Percentiles rank a stretch among this genome's conserved stretches.
Evolutionary conservation across 768 basidiomycete species (phyloP).

Genomic region (Bullera alba): DNA sequence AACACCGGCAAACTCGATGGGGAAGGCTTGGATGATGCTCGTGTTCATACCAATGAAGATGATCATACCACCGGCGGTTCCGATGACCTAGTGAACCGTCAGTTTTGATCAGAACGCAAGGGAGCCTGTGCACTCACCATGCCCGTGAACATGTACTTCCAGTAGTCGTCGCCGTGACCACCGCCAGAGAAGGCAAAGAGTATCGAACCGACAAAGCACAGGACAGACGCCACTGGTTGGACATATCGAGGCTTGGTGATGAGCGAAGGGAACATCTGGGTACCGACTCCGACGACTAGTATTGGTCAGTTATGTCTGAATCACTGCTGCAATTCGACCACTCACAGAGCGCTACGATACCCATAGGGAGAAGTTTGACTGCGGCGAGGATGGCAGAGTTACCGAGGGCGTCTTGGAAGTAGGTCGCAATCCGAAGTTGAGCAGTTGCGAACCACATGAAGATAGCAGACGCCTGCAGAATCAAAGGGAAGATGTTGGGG

Average conservation of each 20-base stretch:
- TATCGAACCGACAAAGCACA: constrained; percentile 35
- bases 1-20: constrained; percentile 15
- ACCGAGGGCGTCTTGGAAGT: constrained; percentile 30
- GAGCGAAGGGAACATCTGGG: constrained; percentile 32
- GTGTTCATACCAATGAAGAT: constrained; percentile 34
- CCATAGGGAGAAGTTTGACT: constrained; percentile 39
- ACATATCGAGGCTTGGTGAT: constrained; percentile 36
- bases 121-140: too few relatives aligned
- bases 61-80: constrained; percentile 36
- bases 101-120: too few relatives aligned
- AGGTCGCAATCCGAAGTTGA: constrained; percentile 40
- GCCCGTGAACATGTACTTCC: constrained; percentile 38
- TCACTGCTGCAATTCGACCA: neutral
- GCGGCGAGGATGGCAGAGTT: constrained; percentile 37
- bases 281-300: constrained; percentile 25
- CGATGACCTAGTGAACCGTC: too few relatives aligned
- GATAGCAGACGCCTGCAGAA: constrained; percentile 31
- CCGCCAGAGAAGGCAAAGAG: constrained; percentile 34
- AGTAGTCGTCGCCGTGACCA: constrained; percentile 34
- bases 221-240: constrained; percentile 26
- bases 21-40: constrained; percentile 18
- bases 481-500: constrained; percentile 40
- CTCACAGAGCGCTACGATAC: constrained; percentile 23
- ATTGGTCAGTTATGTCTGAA: neutral
- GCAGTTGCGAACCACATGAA: constrained; percentile 41